These are phyloP conservation scores for Penicillium pancosmium DNA, from an alignment of 495 filamentous ascomycete species.

Conservation along the genomic window DNA sequence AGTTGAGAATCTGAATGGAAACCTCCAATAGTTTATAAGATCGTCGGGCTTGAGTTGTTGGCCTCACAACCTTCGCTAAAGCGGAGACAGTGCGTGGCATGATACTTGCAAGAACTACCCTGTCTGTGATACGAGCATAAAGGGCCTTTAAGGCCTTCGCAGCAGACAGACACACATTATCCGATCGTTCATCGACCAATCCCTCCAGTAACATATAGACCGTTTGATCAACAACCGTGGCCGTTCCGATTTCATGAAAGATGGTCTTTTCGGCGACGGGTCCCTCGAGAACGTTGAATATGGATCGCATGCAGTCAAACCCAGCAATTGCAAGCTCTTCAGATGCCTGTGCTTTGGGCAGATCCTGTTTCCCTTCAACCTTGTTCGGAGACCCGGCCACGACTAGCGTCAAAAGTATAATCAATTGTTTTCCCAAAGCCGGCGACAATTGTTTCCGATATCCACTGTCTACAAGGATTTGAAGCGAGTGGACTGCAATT, in stretches of 20 bases:
- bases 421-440: conserved; percentile 77
- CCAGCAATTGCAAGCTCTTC: conserved; percentile 70
- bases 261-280: conserved; percentile 59
- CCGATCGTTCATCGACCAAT: conserved; percentile 58
- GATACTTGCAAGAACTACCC: conserved; percentile 74
- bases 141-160: conserved; percentile 65
- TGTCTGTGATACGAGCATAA: conserved; percentile 64
- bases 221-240: conserved; percentile 78
- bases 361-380: conserved; percentile 27
- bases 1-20: conserved; percentile 61
- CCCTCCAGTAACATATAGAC: conserved; percentile 81
- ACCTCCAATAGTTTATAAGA: conserved; percentile 64
- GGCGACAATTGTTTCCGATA: conserved; percentile 71
- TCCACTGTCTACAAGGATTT: conserved; percentile 70
- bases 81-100: conserved; percentile 87
- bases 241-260: conserved; percentile 51
- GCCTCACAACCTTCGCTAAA: conserved; percentile 72
- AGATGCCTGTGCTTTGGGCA: conserved; percentile 47
- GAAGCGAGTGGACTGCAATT: conserved; percentile 69
- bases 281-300: conserved; percentile 50
- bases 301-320: conserved; percentile 56
- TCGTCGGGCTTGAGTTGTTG: conserved; percentile 63
- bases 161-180: conserved; percentile 67
- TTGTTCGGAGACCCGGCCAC: conserved; percentile 68
- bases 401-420: conserved; percentile 81